These are phyloP conservation scores for Abelmoschus esculentus DNA, from an alignment of 345 rosid genomes.

Conservation along the genomic window DNA sequence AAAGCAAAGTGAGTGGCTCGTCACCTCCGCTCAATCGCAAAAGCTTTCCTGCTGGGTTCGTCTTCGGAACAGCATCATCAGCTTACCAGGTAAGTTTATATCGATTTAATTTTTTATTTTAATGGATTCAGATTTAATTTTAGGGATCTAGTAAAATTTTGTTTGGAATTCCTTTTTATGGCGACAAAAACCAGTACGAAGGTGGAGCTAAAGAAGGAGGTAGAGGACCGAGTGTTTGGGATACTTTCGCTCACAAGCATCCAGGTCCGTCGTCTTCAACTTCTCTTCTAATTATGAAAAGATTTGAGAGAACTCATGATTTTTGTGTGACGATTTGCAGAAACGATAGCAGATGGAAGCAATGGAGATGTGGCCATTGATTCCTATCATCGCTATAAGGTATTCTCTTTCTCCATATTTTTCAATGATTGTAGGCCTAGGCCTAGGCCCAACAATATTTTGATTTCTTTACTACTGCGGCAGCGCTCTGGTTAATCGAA, in stretches of 20 bases:
- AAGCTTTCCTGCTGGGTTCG: conserved; percentile 28
- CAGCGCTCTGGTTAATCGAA: too few species aligned
- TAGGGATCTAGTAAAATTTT: too few species aligned
- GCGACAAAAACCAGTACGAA: conserved; percentile 24
- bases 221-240: conserved; percentile 37
- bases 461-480: too few species aligned
- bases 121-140: background rate
- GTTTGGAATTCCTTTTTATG: background rate
- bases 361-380: conserved; percentile 41
- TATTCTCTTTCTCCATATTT: background rate
- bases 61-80: conserved; percentile 42
- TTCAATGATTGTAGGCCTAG: too few species aligned
- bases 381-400: conserved; percentile 31
- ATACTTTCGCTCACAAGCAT: conserved; percentile 31
- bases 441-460: too few species aligned
- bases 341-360: conserved; percentile 4
- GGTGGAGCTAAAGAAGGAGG: conserved; percentile 27
- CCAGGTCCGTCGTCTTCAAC: conserved; percentile 23
- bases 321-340: background rate
- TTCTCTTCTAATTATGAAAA: too few species aligned
- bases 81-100: conserved; percentile 26
- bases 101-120: background rate
- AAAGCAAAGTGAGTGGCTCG: background rate
- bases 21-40: conserved; percentile 14
- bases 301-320: background rate